These are phyloP conservation scores for Boletus semigastroideus DNA, from an alignment of 1,284 basidiomycete species.

Conservation along the genomic window DNA sequence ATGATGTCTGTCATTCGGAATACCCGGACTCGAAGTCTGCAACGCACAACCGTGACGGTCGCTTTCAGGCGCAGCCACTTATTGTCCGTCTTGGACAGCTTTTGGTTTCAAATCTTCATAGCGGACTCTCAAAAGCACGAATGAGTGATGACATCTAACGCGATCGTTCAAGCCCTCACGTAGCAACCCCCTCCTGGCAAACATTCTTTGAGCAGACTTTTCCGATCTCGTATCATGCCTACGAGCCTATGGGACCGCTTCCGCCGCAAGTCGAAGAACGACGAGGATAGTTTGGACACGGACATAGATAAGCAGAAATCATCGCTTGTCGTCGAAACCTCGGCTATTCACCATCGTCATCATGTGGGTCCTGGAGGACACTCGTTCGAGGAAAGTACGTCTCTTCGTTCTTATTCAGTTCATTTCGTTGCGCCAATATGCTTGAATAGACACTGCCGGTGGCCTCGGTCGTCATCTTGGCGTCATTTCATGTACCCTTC, in stretches of 20 bases:
- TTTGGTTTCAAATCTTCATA: too few species aligned
- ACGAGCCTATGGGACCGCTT: slow-evolving; percentile 1
- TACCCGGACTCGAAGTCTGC: too few species aligned
- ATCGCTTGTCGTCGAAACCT: not conserved
- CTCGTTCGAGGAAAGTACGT: slow-evolving; percentile 31
- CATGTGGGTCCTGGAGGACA: slow-evolving; percentile 21
- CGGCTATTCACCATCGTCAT: not conserved
- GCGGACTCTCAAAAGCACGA: too few species aligned
- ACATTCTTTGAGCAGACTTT: not conserved
- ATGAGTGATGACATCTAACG: too few species aligned
- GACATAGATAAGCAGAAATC: not conserved
- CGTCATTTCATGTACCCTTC: slow-evolving; percentile 48
- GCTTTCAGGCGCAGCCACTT: too few species aligned
- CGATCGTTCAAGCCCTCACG: not conserved
- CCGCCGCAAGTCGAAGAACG: slow-evolving; percentile 3
- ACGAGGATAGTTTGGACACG: not conserved
- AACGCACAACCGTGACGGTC: too few species aligned
- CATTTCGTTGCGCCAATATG: too few species aligned
- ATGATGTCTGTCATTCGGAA: too few species aligned
- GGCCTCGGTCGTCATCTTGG: slow-evolving; percentile 53
- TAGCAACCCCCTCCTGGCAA: too few species aligned
- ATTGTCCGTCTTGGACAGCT: too few species aligned
- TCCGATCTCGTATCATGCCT: slow-evolving; percentile 4
- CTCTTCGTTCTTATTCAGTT: not conserved
- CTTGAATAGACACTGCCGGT: slow-evolving; percentile 39